Evolutionary conservation across 495 filamentous ascomycete species (phyloP).

Genomic region (Aspergillus conjunctus): DNA sequence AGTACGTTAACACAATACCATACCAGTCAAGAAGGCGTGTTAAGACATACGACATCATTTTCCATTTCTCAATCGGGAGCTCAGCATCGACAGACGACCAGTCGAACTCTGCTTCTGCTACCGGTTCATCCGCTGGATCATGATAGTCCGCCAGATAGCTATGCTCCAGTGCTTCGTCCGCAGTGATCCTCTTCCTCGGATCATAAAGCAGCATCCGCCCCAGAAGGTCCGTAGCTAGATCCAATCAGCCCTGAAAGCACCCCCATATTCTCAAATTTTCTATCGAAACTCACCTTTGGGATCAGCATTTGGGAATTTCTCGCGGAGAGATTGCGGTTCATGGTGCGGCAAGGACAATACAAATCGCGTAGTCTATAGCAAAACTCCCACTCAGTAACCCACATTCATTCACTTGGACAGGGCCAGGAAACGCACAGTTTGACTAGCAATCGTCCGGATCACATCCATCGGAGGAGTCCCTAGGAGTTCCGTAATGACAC

Average conservation of each 20-base stretch:
- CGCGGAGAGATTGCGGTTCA: neutral
- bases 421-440: neutral
- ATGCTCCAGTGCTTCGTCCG: conserved; percentile 79
- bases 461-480: conserved; percentile 96
- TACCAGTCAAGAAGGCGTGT: neutral
- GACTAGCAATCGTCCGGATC: conserved; percentile 46
- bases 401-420: neutral
- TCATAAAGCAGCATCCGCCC: conserved; percentile 98
- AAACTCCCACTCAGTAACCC: neutral
- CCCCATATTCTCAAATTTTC: neutral
- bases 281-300: neutral
- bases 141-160: conserved; percentile 95
- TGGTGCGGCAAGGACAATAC: neutral
- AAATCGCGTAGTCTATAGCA: neutral
- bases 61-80: conserved; percentile 95
- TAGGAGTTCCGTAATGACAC: conserved; percentile 94
- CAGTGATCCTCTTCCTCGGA: conserved; percentile 84
- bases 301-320: neutral
- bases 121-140: conserved; percentile 93
- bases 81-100: conserved; percentile 99
- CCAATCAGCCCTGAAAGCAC: neutral
- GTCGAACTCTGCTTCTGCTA: conserved; percentile 94
- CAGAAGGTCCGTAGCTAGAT: conserved; percentile 81
- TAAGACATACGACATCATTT: conserved; percentile 90
- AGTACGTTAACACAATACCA: neutral